Percentiles rank a stretch among this genome's conserved stretches.
These are phyloP conservation scores for Primulina huaijiensis DNA, from an alignment of 257 asterid genomes.

Conservation along the genomic window DNA sequence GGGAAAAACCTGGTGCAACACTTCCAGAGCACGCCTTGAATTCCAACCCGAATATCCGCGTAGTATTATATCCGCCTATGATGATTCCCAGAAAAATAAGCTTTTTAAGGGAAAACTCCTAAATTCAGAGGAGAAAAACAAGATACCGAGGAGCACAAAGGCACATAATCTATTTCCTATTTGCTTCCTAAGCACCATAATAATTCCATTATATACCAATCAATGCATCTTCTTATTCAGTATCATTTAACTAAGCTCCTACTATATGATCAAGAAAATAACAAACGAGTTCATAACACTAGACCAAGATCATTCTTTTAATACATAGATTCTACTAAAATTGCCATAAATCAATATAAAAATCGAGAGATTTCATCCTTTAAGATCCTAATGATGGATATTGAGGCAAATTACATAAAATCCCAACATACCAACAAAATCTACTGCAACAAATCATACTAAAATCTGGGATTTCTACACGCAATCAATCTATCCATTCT, in stretches of 20 bases:
- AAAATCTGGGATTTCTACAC: not conserved
- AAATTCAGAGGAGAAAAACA: not conserved
- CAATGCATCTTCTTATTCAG: not conserved
- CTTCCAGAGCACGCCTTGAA: slow-evolving; percentile 69
- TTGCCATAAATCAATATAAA: not conserved
- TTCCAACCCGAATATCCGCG: slow-evolving; percentile 94
- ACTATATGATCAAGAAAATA: not conserved
- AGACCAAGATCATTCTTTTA: not conserved
- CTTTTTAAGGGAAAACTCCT: not conserved
- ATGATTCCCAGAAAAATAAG: not conserved
- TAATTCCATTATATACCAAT: not conserved
- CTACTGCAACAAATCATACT: not conserved
- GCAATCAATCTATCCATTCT: not conserved
- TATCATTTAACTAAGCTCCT: not conserved
- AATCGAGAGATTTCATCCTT: not conserved
- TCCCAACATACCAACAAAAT: not conserved
- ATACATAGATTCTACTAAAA: too few relatives aligned
- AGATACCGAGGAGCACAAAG: not conserved
- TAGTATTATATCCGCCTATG: slow-evolving; percentile 67
- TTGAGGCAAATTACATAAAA: not conserved
- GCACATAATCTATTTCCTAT: not conserved
- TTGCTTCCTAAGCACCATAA: not conserved
- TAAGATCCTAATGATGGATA: too few relatives aligned
- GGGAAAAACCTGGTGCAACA: slow-evolving; percentile 60
- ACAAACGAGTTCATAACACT: too few relatives aligned